Evolutionary conservation across 129 eudicot species (phyloP), one percentile per base, ranked within the genome.

Genomic region (Helianthus tuberosus): DNA sequence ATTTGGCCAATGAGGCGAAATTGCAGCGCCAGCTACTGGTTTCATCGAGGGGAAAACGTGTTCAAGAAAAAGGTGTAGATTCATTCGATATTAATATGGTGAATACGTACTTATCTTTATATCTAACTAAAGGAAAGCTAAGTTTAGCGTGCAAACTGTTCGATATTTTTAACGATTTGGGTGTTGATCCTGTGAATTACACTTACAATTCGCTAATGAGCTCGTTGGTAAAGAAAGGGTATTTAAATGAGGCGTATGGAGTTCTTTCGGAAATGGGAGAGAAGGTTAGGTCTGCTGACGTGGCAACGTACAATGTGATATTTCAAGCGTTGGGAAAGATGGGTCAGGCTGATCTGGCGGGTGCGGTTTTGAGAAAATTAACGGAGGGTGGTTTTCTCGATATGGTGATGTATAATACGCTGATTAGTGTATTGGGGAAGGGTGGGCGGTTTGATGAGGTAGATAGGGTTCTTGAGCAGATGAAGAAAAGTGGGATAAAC

Each of bases 201-300:
- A 86, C 98, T 72, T 93, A 88, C 61, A 93, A 93, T 75, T 88
- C 97, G 4, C 76, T 93, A 62, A 81, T 88, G 87, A 90, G 96
- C 74, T 88, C 98, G n/a, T 93, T 93, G 64, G 96, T 93, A 25
- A 93, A 93, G 75, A 93, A 81, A 66, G 98, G 98, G 36, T 90
- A 93, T 78, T 81, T 86, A 25, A 77, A 80, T 72, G 96, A 93
- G 68, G 96, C 96, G 32, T 90, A 89, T 90, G 93, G 93, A 11
- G 82, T 93, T 60, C 83, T 93, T 75, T 78, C 82, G 20, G 91
- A 84, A 57, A 88, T 90, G 93, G 90, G 78, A 8, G 92, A 86
- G 39, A 90, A 83, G 20, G 72, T 79, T 39, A 76, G 80, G 53
- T 79, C 89, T 11, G 78, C 88, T 6, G 98, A 92, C 23, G 81